Base-by-base conservation (phyloP, 2,329 filamentous ascomycete genomes). In the Aspergillus sp. region DNA sequence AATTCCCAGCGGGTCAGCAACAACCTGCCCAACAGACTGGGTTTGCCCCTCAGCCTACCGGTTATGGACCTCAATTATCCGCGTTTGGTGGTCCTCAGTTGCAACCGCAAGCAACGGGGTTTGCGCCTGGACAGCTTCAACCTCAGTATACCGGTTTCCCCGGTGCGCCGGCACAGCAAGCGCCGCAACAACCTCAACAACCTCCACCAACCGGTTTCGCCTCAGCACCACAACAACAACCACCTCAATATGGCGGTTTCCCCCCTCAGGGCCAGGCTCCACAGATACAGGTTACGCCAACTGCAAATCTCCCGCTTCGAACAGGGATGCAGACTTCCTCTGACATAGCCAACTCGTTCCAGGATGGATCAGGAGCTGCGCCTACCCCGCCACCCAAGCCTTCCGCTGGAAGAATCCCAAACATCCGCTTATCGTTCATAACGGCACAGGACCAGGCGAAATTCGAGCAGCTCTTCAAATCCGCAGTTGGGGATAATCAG, bases 401-500 rank as follows among this genome's bases (percentile, higher is more conserved):
- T 11, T 49, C 59, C 7, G 77, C 82, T 12, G 87, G 84, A 66
- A 95, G 89, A 78, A 97, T 99, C 56, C 95, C 95, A 26, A 98
- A 90, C 72, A 96, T 98, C 64, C 85, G 95, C 49, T 79, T 99
- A 60, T 96, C 93, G 3, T 99, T 99, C 74, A 96, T 99, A 70
- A 97, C 93, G 3, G 93, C 91, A 24, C 86, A 89, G 68, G 95
- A 99, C 71, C 95, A 99, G 76, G 85, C 91, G 69, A 97, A 96
- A 78, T 99, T 99, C 68, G 95, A 99, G 80, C 95, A 95, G 56
- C 79, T 99, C 42, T 99, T 99, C 81, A 97, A 95, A 78, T 96
- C 93, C 55, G 93, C 95, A 13, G 91, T 93, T 36, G 91, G 92
- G 34, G 88, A 92, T 64, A 85, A 83, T 58, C 88, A 93, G 68